Evolutionary conservation across 73 alveolate species (phyloP), one percentile per base, ranked within the genome.

Genomic region (Durusdinium trenchii): DNA sequence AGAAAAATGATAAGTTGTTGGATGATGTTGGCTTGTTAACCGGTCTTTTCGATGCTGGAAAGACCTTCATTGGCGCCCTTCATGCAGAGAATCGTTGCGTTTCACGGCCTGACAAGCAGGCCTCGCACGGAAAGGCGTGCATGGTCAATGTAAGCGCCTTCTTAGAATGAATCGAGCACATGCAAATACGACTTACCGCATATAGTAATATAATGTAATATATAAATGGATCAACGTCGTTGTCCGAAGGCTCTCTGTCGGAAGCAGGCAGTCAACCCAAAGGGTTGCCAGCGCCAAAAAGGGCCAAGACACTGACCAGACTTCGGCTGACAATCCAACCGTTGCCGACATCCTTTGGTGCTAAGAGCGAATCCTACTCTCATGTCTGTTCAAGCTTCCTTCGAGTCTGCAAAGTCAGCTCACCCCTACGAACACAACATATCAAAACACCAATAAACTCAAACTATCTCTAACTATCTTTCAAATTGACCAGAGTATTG

Each of bases 81-180:
- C n/a, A n/a, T n/a, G n/a, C n/a, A n/a, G n/a, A n/a, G n/a, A n/a
- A 32, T 20, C 32, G 90, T 43, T 79, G 64, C 28, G 90, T 79
- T 79, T 79, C 90, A 79, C 67, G 90, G 48, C 90, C 90, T 47
- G 90, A 45, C 47, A 79, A 79, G 28, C 48, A 47, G 47, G 69
- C 90, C 32, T 61, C 69, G 23, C 69, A 79, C 69, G 4, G 85
- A 75, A 16, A 75, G 38, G 7, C 36, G 76, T 62, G 76, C 18
- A 79, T 46, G 69, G 90, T 79, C 69, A 79, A 79, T 79, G 90
- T 43, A 76, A 73, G 84, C 36, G 84, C 87, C 87, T 79, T 46
- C 35, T 46, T 47, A 79, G n/a, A 23, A 60, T 60, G 18, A 23
- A 60, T 23, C 73, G n/a, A 60, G 73, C 30, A 60, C 73, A 60